phyloP scores from a whole-genome alignment of 202 grass and related monocot species.

The Zizania palustris region DNA sequence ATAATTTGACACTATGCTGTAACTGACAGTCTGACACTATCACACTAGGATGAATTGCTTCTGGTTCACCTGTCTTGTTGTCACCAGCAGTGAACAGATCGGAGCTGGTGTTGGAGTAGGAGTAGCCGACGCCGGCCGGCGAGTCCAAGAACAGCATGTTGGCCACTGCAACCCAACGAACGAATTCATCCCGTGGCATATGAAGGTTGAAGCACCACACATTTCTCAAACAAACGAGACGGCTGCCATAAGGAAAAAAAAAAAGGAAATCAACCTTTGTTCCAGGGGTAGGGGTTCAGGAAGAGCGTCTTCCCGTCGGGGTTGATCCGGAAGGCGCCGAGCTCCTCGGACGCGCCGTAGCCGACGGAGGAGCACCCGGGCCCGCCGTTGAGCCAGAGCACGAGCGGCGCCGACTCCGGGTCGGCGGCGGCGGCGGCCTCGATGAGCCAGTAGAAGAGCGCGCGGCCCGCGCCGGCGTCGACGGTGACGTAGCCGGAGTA shows the following conservation, averaged over 20 bases:
- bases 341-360: conserved; percentile 81
- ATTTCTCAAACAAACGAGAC: neutral
- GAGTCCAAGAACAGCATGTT: conserved; percentile 81
- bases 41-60: neutral
- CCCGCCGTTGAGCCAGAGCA: conserved; percentile 88
- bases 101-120: conserved; percentile 64
- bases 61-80: conserved; percentile 51
- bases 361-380: conserved; percentile 83
- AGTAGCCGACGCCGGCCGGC: conserved; percentile 68
- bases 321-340: conserved; percentile 72
- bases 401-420: conserved; percentile 49
- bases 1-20: neutral
- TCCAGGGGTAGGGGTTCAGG: conserved; percentile 71
- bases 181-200: conserved; percentile 1
- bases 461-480: conserved; percentile 55
- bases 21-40: neutral
- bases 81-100: conserved; percentile 62
- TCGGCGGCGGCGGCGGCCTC: conserved; percentile 36
- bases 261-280: conserved; percentile 55
- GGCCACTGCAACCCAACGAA: conserved; percentile 46
- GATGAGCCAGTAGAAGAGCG: conserved; percentile 84
- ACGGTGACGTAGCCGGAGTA: conserved; percentile 82
- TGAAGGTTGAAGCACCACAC: neutral
- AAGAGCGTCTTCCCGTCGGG: conserved; percentile 58
- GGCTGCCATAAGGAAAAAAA: neutral